Evolutionary conservation across 228 moss, liverwort and hornwort genomes (phyloP).

Genomic region (Sphagnum fallax): DNA sequence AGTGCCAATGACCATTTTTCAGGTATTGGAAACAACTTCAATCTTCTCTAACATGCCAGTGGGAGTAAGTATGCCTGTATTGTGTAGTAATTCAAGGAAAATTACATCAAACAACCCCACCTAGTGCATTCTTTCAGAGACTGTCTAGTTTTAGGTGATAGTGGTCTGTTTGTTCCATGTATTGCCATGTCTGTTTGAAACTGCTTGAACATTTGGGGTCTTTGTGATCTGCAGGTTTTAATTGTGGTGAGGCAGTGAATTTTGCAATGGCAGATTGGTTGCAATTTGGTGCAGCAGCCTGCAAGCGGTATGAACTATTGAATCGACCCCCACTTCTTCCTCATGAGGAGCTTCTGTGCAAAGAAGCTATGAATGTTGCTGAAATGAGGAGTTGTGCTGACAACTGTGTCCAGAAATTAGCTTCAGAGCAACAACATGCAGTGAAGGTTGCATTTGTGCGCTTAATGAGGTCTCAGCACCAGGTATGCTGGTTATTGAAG

Average conservation of each 20-base stretch:
- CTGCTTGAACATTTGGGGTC: too few relatives aligned
- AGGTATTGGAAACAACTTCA: too few relatives aligned
- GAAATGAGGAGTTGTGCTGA: neutral
- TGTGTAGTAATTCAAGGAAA: too few relatives aligned
- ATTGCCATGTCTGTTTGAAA: too few relatives aligned
- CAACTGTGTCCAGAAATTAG: neutral
- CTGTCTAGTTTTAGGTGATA: too few relatives aligned
- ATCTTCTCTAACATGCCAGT: too few relatives aligned
- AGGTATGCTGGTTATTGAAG: constrained; percentile 34
- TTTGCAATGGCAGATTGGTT: constrained; percentile 39
- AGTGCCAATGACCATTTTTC: too few relatives aligned
- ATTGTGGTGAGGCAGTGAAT: constrained; percentile 39
- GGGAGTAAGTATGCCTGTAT: too few relatives aligned
- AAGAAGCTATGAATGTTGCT: constrained; percentile 24
- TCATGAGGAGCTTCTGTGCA: constrained; percentile 32
- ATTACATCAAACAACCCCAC: too few relatives aligned
- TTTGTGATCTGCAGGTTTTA: constrained; percentile 10
- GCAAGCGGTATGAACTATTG: constrained; percentile 21
- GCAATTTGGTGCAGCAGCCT: constrained; percentile 31
- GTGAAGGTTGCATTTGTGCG: constrained; percentile 33
- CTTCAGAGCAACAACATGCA: constrained; percentile 7
- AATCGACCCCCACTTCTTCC: constrained; percentile 26
- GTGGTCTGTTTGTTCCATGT: too few relatives aligned
- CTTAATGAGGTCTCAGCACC: constrained; percentile 30
- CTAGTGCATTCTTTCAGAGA: too few relatives aligned